phyloP scores from a whole-genome alignment of 2,329 filamentous ascomycete species.

The Xylaria polymorpha region DNA sequence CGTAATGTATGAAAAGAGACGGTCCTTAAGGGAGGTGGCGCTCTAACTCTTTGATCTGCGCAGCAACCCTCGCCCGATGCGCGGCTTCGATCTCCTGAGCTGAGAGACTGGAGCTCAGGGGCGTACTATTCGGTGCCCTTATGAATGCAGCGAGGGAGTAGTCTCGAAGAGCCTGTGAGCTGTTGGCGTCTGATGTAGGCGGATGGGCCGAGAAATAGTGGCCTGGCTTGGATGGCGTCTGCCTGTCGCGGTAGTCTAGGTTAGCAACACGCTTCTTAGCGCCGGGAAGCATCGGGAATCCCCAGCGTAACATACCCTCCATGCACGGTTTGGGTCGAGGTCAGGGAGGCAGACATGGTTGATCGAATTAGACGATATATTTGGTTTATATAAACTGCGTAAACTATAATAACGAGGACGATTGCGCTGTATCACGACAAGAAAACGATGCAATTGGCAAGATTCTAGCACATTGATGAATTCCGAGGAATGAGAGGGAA shows the following conservation, averaged over 20 bases:
- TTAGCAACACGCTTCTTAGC: background rate
- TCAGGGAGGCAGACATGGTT: background rate
- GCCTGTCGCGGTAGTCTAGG: background rate
- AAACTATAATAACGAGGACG: background rate
- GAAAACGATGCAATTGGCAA: background rate
- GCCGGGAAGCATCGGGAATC: background rate
- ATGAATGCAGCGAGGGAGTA: background rate
- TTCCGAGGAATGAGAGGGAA: background rate
- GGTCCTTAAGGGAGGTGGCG: background rate
- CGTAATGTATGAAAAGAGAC: background rate
- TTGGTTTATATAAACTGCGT: background rate
- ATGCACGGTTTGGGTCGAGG: background rate
- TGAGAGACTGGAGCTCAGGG: background rate
- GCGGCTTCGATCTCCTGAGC: slow-evolving; percentile 3
- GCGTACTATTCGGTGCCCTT: background rate
- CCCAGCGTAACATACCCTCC: slow-evolving; percentile 9
- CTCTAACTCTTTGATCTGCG: background rate
- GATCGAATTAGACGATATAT: background rate
- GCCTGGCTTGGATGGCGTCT: background rate
- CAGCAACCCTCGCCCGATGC: slow-evolving; percentile 4
- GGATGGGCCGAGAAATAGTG: background rate
- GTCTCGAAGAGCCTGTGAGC: background rate
- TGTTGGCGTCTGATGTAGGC: background rate
- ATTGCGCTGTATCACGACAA: background rate
- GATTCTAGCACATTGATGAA: background rate